phyloP scores from a whole-genome alignment of 371 early-diverging fungal genomes.

The Mycotypha africana region DNA sequence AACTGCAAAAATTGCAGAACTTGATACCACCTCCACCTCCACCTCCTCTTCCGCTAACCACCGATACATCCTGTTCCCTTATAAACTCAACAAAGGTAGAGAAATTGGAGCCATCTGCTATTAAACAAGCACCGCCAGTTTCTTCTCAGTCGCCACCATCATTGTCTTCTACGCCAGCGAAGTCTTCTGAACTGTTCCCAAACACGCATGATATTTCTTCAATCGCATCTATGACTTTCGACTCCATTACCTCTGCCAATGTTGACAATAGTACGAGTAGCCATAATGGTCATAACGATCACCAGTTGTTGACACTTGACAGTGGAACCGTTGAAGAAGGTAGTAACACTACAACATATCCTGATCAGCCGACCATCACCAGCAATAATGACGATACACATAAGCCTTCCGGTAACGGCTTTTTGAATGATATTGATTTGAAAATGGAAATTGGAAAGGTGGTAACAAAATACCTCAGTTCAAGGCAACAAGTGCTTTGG shows the following conservation, averaged over 20 bases:
- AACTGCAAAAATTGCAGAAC: neutral
- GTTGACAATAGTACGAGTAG: neutral
- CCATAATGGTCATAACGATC: slow-evolving; percentile 22
- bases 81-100: neutral
- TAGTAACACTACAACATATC: slow-evolving; percentile 1
- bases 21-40: slow-evolving; percentile 3
- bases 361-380: slow-evolving; percentile 4
- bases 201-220: neutral
- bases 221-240: neutral
- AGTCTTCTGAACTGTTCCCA: no score
- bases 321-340: neutral
- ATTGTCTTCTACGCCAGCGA: neutral
- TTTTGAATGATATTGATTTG: slow-evolving; percentile 28
- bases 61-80: no score
- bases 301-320: slow-evolving; percentile 9
- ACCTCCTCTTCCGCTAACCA: neutral
- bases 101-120: neutral
- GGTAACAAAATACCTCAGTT: slow-evolving; percentile 33
- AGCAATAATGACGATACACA: no score
- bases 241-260: slow-evolving; percentile 14
- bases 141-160: neutral
- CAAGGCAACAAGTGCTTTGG: slow-evolving; percentile 32
- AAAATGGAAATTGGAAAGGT: slow-evolving; percentile 40
- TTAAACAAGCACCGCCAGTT: neutral
- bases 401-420: no score